Evolutionary conservation across 2,329 filamentous ascomycete genomes (phyloP).

Genomic region (Thelonectria olida): DNA sequence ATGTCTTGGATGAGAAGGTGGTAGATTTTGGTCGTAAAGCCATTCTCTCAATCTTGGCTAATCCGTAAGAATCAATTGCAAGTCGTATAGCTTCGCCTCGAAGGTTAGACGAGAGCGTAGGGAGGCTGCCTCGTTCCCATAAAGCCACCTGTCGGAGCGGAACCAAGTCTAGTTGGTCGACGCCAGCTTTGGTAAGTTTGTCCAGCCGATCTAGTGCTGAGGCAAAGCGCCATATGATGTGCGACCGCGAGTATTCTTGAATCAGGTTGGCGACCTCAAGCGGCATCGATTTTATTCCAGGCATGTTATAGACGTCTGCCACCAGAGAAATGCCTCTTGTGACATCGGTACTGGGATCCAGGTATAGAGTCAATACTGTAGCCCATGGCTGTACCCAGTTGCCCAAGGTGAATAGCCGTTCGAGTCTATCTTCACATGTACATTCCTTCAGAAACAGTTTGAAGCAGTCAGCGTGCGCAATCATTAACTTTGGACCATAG

Average conservation of each 20-base stretch:
- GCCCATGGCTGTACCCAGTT: too few species aligned
- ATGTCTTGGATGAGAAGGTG: background rate
- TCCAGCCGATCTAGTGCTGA: background rate
- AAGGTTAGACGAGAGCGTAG: background rate
- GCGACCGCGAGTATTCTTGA: background rate
- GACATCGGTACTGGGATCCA: too few species aligned
- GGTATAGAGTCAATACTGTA: too few species aligned
- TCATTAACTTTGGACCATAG: too few species aligned
- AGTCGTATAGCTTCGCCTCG: background rate
- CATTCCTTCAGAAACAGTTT: too few species aligned
- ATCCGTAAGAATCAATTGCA: slow-evolving; percentile 1
- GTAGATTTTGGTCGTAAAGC: background rate
- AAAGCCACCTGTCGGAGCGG: background rate
- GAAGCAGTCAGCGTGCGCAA: too few species aligned
- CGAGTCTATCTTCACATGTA: too few species aligned
- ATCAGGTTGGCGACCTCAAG: background rate
- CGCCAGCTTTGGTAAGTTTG: background rate
- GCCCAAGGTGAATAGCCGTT: too few species aligned
- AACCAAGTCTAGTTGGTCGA: background rate
- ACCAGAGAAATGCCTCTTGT: too few species aligned
- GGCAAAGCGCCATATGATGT: background rate
- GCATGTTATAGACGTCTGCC: background rate
- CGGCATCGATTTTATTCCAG: background rate
- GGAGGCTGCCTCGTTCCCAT: background rate
- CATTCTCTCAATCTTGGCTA: slow-evolving; percentile 1